phyloP scores from a whole-genome alignment of 2,329 filamentous ascomycete genomes.

The Curvularia spicifera region DNA sequence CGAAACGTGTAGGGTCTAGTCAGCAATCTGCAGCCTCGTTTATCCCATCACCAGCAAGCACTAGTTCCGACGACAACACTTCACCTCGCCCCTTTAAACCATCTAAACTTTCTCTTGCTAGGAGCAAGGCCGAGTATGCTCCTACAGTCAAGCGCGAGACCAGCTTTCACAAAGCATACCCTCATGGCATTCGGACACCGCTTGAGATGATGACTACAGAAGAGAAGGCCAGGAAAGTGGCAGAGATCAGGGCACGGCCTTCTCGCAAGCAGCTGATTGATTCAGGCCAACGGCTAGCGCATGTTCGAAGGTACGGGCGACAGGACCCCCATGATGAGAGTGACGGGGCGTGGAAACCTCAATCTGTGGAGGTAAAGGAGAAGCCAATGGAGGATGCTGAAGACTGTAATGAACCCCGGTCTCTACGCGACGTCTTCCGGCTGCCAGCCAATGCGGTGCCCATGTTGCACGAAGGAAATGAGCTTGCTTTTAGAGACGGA shows the following conservation, averaged over 20 bases:
- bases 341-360: conserved; percentile 20
- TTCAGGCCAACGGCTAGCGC: conserved; percentile 24
- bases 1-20: neutral
- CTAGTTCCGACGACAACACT: neutral
- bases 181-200: conserved; percentile 8
- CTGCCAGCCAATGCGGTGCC: conserved; percentile 34
- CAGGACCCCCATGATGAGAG: conserved; percentile 29
- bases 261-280: conserved; percentile 44
- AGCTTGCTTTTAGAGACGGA: conserved; percentile 39
- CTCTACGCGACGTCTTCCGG: conserved; percentile 26
- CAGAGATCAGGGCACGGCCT: conserved; percentile 40
- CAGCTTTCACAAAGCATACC: conserved; percentile 19
- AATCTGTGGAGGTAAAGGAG: neutral
- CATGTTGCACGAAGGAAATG: conserved; percentile 33
- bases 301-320: conserved; percentile 19
- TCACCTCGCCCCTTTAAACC: conserved; percentile 16
- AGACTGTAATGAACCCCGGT: conserved; percentile 1
- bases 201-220: conserved; percentile 28
- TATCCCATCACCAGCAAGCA: neutral
- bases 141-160: conserved; percentile 6
- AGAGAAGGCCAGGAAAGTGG: conserved; percentile 31
- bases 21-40: neutral
- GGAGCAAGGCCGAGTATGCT: neutral
- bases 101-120: neutral
- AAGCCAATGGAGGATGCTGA: neutral